Conservation (phyloP, 805 yeast species). For the Sungouiella blattae region DNA sequence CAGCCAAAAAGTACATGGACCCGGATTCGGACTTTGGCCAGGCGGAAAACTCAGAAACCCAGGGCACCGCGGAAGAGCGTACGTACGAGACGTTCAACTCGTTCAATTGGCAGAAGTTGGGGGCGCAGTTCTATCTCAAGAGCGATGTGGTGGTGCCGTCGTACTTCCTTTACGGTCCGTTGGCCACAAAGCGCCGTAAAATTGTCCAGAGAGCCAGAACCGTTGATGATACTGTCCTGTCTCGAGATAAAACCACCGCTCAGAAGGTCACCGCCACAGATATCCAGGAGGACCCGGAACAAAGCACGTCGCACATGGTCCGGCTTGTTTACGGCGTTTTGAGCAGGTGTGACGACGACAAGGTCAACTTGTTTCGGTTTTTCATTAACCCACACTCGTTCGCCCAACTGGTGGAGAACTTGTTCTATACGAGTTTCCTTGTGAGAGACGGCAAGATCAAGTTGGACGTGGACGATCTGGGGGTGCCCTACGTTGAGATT, state of each 20-base stretch:
- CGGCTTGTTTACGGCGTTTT: slow-evolving; percentile 47
- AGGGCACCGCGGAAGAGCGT: slow-evolving; percentile 15
- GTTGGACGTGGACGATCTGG: slow-evolving; percentile 46
- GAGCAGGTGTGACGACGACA: slow-evolving; percentile 21
- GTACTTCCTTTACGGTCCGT: slow-evolving; percentile 70
- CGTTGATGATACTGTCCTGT: slow-evolving; percentile 41
- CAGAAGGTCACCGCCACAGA: slow-evolving; percentile 51
- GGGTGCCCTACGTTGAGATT: slow-evolving; percentile 42
- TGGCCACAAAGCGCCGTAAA: slow-evolving; percentile 56
- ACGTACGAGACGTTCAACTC: slow-evolving; percentile 32
- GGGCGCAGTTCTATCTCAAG: slow-evolving; percentile 45
- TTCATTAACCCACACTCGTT: slow-evolving; percentile 75
- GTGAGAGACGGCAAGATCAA: slow-evolving; percentile 66
- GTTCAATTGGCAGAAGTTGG: slow-evolving; percentile 59
- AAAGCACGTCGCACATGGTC: slow-evolving; percentile 65
- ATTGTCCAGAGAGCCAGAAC: slow-evolving; percentile 29
- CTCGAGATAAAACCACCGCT: slow-evolving; percentile 37
- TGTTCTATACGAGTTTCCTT: slow-evolving; percentile 79
- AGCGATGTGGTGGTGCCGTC: slow-evolving; percentile 47
- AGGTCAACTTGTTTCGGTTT: slow-evolving; percentile 59
- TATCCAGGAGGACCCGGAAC: slow-evolving; percentile 46
- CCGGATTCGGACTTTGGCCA: slow-evolving; percentile 7
- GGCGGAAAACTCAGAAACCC: slow-evolving; percentile 5
- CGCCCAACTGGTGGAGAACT: slow-evolving; percentile 75
- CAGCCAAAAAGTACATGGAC: slow-evolving; percentile 31